Evolutionary conservation across 805 yeast species (phyloP).

Genomic region (Kazachstania bromeliacearum): DNA sequence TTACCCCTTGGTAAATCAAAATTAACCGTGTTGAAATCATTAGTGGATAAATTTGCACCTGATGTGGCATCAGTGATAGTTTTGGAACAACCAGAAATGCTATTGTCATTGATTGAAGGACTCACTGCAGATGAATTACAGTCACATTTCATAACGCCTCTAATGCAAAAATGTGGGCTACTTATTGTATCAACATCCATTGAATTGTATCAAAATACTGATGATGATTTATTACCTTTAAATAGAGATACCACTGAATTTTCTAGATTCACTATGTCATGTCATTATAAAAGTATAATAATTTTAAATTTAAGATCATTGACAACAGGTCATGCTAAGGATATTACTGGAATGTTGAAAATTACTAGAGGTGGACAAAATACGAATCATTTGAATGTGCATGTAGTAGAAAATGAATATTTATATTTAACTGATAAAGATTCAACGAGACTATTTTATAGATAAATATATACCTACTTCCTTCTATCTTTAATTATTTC

Average conservation of each 20-base stretch:
- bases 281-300: slow-evolving; percentile 20
- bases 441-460: slow-evolving; percentile 33
- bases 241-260: slow-evolving; percentile 20
- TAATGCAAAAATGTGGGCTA: slow-evolving; percentile 17
- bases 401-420: slow-evolving; percentile 52
- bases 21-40: slow-evolving; percentile 53
- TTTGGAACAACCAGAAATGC: slow-evolving; percentile 27
- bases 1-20: slow-evolving; percentile 1
- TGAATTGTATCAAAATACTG: slow-evolving; percentile 11
- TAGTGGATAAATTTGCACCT: slow-evolving; percentile 53
- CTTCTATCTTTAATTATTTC: slow-evolving; percentile 43
- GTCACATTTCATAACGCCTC: slow-evolving; percentile 20
- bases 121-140: slow-evolving; percentile 22
- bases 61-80: slow-evolving; percentile 13
- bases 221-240: slow-evolving; percentile 1
- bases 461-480: slow-evolving; percentile 20
- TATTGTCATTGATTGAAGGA: slow-evolving; percentile 20
- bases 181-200: slow-evolving; percentile 18
- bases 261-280: slow-evolving; percentile 15
- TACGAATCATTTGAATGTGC: slow-evolving; percentile 11
- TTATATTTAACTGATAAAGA: slow-evolving; percentile 52
- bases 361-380: slow-evolving; percentile 45
- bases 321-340: slow-evolving; percentile 73
- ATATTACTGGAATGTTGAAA: slow-evolving; percentile 63
- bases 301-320: slow-evolving; percentile 52